Evolutionary conservation across 129 eudicot genomes (phyloP).

Genomic region (Centaurea solstitialis): DNA sequence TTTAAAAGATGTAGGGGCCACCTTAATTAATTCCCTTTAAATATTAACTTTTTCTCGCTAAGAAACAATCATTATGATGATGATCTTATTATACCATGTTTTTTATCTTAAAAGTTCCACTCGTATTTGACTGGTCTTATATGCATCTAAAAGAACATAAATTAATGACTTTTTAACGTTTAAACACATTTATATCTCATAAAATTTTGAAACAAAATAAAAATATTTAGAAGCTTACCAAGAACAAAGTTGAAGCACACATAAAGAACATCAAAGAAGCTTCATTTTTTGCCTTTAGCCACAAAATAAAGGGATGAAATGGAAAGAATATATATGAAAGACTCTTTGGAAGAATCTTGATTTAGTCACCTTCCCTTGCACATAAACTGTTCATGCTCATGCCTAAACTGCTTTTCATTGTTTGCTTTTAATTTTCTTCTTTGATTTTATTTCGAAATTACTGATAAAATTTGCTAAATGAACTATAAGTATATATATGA

Average conservation of each 20-base stretch:
- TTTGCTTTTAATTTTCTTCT: slow-evolving; percentile 5
- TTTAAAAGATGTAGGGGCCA: slow-evolving; percentile 72
- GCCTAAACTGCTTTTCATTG: slow-evolving; percentile 14
- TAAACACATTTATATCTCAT: background rate
- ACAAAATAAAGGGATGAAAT: slow-evolving; percentile 35
- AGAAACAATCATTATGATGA: slow-evolving; percentile 30
- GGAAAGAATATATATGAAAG: slow-evolving; percentile 34
- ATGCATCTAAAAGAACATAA: background rate
- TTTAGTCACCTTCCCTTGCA: slow-evolving; percentile 27
- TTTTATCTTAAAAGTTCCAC: slow-evolving; percentile 11
- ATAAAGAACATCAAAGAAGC: slow-evolving; percentile 34
- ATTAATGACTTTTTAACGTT: background rate
- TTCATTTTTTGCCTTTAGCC: slow-evolving; percentile 34
- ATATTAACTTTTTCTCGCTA: slow-evolving; percentile 12
- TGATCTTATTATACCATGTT: slow-evolving; percentile 9
- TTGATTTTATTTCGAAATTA: background rate
- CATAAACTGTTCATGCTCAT: slow-evolving; percentile 31
- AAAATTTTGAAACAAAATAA: background rate
- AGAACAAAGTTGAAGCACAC: slow-evolving; percentile 39
- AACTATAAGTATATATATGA: background rate
- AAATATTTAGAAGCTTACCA: background rate
- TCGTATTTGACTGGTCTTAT: slow-evolving; percentile 49
- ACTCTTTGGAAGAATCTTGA: slow-evolving; percentile 43
- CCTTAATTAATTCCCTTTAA: slow-evolving; percentile 25
- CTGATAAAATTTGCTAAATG: background rate